phyloP scores from a whole-genome alignment of 2,329 filamentous ascomycete genomes.

The Capronia epimyces region DNA sequence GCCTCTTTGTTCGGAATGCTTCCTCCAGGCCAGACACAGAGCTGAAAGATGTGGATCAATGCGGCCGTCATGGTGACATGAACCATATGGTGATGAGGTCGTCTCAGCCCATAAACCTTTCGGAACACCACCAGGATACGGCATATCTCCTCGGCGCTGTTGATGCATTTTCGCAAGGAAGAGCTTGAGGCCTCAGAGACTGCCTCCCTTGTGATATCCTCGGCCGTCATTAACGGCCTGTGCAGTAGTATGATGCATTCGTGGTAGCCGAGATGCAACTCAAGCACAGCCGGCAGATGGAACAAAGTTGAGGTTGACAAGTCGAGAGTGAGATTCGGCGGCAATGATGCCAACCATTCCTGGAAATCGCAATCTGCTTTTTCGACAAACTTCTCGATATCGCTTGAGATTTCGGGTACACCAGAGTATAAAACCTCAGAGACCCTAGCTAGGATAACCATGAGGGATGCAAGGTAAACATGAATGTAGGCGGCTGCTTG shows the following conservation, averaged over 20 bases:
- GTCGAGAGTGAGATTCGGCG: slow-evolving; percentile 5
- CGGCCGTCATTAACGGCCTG: slow-evolving; percentile 36
- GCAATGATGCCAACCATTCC: slow-evolving; percentile 7
- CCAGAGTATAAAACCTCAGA: slow-evolving; percentile 12
- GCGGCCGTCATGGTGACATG: slow-evolving; percentile 15
- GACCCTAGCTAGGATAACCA: slow-evolving; percentile 6
- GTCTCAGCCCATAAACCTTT: slow-evolving; percentile 5
- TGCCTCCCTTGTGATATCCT: not conserved
- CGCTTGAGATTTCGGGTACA: slow-evolving; percentile 8
- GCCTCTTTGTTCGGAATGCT: slow-evolving; percentile 34
- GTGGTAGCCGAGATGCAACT: slow-evolving; percentile 45
- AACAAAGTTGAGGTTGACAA: slow-evolving; percentile 2
- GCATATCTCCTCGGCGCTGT: slow-evolving; percentile 6
- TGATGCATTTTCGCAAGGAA: slow-evolving; percentile 7
- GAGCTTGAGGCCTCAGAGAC: not conserved
- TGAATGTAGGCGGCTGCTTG: slow-evolving; percentile 8
- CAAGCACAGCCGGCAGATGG: slow-evolving; percentile 24
- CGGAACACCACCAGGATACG: slow-evolving; percentile 5
- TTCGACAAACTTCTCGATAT: slow-evolving; percentile 8
- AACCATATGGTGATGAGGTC: slow-evolving; percentile 13
- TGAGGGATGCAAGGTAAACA: slow-evolving; percentile 10
- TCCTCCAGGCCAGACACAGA: slow-evolving; percentile 12
- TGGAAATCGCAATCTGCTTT: slow-evolving; percentile 7
- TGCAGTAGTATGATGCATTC: slow-evolving; percentile 51
- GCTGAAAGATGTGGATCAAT: slow-evolving; percentile 12